Base-by-base conservation (phyloP, 768 basidiomycete genomes). In the Leccinum aurantiacum region DNA sequence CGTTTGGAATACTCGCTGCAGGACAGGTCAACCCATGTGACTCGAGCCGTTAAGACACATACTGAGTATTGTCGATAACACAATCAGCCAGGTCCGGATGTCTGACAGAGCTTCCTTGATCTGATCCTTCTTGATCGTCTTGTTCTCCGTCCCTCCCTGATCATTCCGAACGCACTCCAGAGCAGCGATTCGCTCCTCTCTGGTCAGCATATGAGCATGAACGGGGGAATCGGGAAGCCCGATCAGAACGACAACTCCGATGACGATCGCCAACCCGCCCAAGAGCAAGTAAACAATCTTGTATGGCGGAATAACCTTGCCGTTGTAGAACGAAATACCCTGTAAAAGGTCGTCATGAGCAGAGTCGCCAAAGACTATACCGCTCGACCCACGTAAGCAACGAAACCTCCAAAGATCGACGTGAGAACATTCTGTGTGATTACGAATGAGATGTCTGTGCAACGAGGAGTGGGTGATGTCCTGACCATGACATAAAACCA, bases 141-240 rank as follows among this genome's bases (percentile, higher is more conserved):
- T 83, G 71, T 87, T 87, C 65, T 81, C 79, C 1, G 82, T 86
- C 1, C 87, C 88, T 47, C 84, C 84, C 61, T 85, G 82, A 61
- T 87, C 85, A 60, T 86, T 78, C n/a, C 84, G 82, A 10, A 89
- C 84, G 44, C 87, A 80, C 67, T 88, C 87, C 46, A 88, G 70
- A 3, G 79, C 84, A 44, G 86, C 85, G 47, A 87, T 79, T 4
- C 84, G 78, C 62, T 89, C 86, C 65, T 86, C 82, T 56, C 76
- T 77, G 0, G 79, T 83, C 15, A 88, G 74, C 65, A 84, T 79
- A 4, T 65, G 71, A 1, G 87, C 86, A 62, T 83, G 81, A 3
- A 87, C 83, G 4, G 86, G 87, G 0, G 86, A 87, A 67, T 88
- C 86, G 0, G 87, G 86, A 15, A 88, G 75, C 81, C 80, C 85